Percentiles rank a stretch among this genome's conserved stretches.
These are phyloP conservation scores for Trametes cubensis DNA, from an alignment of 768 basidiomycete genomes.

Conservation along the genomic window DNA sequence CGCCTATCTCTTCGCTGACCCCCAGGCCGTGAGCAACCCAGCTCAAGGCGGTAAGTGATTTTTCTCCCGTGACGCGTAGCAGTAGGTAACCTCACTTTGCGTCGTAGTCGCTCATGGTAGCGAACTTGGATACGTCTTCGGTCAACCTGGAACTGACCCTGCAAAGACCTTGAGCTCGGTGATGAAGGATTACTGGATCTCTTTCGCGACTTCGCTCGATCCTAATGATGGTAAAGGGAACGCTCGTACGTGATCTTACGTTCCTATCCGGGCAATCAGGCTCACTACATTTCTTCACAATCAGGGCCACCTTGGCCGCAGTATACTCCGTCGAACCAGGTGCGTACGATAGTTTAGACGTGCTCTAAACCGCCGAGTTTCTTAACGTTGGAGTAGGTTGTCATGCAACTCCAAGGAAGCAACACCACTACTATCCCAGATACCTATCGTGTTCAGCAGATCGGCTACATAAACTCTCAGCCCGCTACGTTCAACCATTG, in stretches of 20 bases:
- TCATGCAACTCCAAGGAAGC: slow-evolving; percentile 16
- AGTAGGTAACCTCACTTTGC: too few relatives aligned
- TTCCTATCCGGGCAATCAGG: not conserved
- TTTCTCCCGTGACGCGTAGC: not conserved
- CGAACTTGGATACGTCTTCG: slow-evolving; percentile 30
- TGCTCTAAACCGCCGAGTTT: not conserved
- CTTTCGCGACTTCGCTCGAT: slow-evolving; percentile 46
- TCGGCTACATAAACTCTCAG: slow-evolving; percentile 18
- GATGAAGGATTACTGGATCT: slow-evolving; percentile 52
- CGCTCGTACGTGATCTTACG: slow-evolving; percentile 29
- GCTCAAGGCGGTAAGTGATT: slow-evolving; percentile 1
- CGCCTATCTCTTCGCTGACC: slow-evolving; percentile 49
- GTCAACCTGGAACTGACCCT: not conserved
- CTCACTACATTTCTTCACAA: not conserved
- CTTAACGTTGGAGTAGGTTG: not conserved
- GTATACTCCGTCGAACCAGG: slow-evolving; percentile 14
- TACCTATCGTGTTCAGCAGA: slow-evolving; percentile 9
- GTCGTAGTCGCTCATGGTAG: slow-evolving; percentile 18
- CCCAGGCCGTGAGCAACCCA: slow-evolving; percentile 25
- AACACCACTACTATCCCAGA: slow-evolving; percentile 14
- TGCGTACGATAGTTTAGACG: not conserved
- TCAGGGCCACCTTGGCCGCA: slow-evolving; percentile 17
- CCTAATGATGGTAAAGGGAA: slow-evolving; percentile 48
- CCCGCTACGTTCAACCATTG: slow-evolving; percentile 7
- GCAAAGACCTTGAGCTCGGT: slow-evolving; percentile 32